phyloP scores from a whole-genome alignment of 2,329 filamentous ascomycete species.

The Penicillium verrucosum region DNA sequence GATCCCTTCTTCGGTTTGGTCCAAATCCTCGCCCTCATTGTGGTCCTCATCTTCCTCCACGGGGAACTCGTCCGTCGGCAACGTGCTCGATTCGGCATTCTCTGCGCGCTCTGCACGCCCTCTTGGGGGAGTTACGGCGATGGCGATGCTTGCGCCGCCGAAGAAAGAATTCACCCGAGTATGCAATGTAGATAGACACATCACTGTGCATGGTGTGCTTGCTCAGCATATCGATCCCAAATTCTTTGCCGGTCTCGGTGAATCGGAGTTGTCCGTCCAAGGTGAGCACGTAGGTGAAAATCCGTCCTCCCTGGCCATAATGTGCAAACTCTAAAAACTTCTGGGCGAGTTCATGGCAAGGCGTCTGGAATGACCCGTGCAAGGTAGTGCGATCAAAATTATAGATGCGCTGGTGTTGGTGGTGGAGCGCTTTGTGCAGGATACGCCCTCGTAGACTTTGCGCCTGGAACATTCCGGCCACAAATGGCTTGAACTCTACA shows the following conservation, averaged over 20 bases:
- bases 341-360: constrained; percentile 67
- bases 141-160: constrained; percentile 59
- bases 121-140: constrained; percentile 27
- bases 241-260: constrained; percentile 93
- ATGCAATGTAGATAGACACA: constrained; percentile 86
- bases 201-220: constrained; percentile 98
- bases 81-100: constrained; percentile 5
- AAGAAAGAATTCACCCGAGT: constrained; percentile 89
- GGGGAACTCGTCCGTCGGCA: constrained; percentile 35
- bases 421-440: constrained; percentile 79
- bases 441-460: constrained; percentile 74
- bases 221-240: constrained; percentile 85
- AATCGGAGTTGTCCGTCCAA: constrained; percentile 84
- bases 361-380: constrained; percentile 64
- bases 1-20: constrained; percentile 17
- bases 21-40: constrained; percentile 43
- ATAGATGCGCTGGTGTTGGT: constrained; percentile 86
- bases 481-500: constrained; percentile 87
- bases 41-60: constrained; percentile 29
- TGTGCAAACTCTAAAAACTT: constrained; percentile 84
- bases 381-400: constrained; percentile 77
- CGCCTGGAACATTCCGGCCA: constrained; percentile 81
- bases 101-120: background rate
- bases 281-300: constrained; percentile 90
- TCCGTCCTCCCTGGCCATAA: constrained; percentile 77